Evolutionary conservation across 2,329 filamentous ascomycete genomes (phyloP).

Genomic region (Aspergillus quadrilineatus): DNA sequence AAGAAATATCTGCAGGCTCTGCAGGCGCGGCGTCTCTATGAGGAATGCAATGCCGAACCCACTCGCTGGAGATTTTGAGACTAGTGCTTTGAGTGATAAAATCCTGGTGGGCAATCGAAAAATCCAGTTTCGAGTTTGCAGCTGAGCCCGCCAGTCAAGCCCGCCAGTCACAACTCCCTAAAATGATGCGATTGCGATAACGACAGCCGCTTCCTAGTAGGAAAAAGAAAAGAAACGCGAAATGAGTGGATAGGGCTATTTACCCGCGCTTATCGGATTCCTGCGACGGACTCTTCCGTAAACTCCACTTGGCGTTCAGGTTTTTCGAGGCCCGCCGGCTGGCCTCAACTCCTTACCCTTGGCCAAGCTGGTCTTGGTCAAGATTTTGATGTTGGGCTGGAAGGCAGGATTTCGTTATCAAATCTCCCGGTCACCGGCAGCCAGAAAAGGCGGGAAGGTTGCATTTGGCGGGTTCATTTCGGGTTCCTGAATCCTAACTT

Average conservation of each 20-base stretch:
- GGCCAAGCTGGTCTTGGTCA: not conserved
- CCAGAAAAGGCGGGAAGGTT: not conserved
- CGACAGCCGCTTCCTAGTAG: not conserved
- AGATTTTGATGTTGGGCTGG: not conserved
- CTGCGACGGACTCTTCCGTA: not conserved
- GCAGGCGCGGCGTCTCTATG: conserved; percentile 18
- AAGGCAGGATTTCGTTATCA: not conserved
- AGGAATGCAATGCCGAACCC: conserved; percentile 13
- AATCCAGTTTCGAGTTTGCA: not conserved
- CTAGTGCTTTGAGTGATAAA: not conserved
- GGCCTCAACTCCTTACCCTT: not conserved
- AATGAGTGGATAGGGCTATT: not conserved
- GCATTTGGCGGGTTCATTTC: not conserved
- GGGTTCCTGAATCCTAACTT: not conserved
- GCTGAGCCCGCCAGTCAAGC: not conserved
- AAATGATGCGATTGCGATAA: not conserved
- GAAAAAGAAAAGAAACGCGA: not conserved
- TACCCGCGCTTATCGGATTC: not conserved
- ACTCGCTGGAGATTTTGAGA: not conserved
- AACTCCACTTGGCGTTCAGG: not conserved
- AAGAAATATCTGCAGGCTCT: not conserved
- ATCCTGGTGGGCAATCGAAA: not conserved
- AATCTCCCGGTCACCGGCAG: not conserved
- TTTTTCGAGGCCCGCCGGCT: not conserved
- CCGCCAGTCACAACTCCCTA: not conserved